Evolutionary conservation across 345 rosid genomes (phyloP).

Genomic region (Nephelium lappaceum): DNA sequence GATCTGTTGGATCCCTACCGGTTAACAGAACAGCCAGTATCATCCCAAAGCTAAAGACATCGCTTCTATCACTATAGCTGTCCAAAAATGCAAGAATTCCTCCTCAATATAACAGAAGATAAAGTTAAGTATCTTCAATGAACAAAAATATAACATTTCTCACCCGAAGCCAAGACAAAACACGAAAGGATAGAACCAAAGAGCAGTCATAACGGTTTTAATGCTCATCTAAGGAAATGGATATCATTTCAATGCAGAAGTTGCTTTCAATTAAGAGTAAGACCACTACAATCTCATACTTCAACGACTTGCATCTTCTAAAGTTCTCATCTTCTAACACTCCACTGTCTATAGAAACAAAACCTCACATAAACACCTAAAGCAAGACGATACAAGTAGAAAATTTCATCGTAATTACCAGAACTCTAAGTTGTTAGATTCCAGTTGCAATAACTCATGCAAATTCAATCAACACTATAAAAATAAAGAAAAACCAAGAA

Average conservation of each 20-base stretch:
- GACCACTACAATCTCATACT: neutral
- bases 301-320: neutral
- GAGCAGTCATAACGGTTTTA: neutral
- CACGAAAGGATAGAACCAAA: slow-evolving; percentile 2
- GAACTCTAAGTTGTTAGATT: neutral
- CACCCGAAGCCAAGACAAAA: neutral
- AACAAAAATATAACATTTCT: neutral
- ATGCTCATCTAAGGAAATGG: neutral
- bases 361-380: neutral
- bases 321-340: too few species aligned
- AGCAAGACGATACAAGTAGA: neutral
- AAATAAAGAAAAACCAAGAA: neutral
- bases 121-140: neutral
- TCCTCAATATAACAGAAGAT: slow-evolving; percentile 10
- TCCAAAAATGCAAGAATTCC: neutral
- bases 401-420: neutral
- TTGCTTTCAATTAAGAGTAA: neutral
- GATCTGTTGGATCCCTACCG: slow-evolving; percentile 71
- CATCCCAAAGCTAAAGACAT: slow-evolving; percentile 94
- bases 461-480: neutral
- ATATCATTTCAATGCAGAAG: neutral
- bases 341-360: neutral
- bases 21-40: slow-evolving; percentile 82
- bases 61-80: slow-evolving; percentile 89
- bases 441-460: neutral